Percentiles rank a stretch among this genome's conserved stretches.
Evolutionary conservation across 805 yeast species (phyloP).

Genomic region (Nakazawaea laoshanensis): DNA sequence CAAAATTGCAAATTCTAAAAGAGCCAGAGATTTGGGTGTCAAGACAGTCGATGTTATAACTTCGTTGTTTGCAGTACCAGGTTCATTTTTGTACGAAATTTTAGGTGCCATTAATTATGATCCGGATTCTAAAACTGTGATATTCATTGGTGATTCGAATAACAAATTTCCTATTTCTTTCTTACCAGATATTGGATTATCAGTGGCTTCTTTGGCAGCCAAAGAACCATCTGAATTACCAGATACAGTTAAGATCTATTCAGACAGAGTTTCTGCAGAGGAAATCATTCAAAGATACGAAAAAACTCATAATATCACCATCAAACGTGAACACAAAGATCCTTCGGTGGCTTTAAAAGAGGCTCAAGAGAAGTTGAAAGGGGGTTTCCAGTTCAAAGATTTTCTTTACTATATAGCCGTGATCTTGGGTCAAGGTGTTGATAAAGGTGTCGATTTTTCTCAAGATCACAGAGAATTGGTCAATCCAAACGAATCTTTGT

Average conservation of each 20-base stretch:
- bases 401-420: conserved; percentile 29
- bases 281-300: conserved; percentile 33
- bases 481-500: conserved; percentile 34
- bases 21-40: conserved; percentile 33
- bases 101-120: conserved; percentile 30
- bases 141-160: conserved; percentile 31
- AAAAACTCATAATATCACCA: conserved; percentile 23
- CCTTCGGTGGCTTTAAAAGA: conserved; percentile 23
- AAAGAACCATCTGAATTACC: conserved; percentile 30
- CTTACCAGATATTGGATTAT: conserved; percentile 33
- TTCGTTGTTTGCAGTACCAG: conserved; percentile 28
- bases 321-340: conserved; percentile 23
- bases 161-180: conserved; percentile 26
- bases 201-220: conserved; percentile 32
- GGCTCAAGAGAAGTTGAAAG: conserved; percentile 20
- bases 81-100: conserved; percentile 24
- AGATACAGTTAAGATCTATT: conserved; percentile 31
- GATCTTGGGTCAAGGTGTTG: conserved; percentile 29
- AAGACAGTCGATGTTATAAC: conserved; percentile 38
- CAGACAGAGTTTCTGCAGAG: conserved; percentile 30
- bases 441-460: conserved; percentile 26
- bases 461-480: conserved; percentile 31
- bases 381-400: conserved; percentile 23
- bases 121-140: conserved; percentile 23
- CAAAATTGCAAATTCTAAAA: conserved; percentile 28